Base-by-base conservation (phyloP, 1,284 basidiomycete genomes). In the Flammula alnicola region DNA sequence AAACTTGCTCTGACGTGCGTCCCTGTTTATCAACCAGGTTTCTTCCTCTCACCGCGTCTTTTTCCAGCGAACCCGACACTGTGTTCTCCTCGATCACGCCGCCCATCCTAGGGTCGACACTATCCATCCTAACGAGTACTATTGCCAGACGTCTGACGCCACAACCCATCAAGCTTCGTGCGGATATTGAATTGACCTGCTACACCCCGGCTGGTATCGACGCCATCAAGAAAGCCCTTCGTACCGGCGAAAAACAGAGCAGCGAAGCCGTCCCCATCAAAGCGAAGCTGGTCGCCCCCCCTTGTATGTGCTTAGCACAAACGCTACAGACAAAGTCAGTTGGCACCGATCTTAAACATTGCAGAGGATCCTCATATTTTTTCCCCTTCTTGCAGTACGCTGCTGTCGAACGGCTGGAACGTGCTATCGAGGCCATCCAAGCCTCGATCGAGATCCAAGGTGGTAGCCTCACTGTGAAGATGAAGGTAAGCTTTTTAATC, bases 191-290 rank as follows among this genome's bases (percentile, higher is more conserved):
- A 72, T 78, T 99, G 46, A 98, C 95, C 32, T 99, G 96, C 73
- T 99, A 98, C 72, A 91, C 90, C 4, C 95, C 95, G 51, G 86
- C 91, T 27, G 97, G 97, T n/a, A 99, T 99, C 66, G 94, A 98
- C 63, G 95, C 96, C 2, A 98, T 99, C 72, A 95, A 95, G 74
- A 87, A 86, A 47, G 96, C 97, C 0, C 79, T 99, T 36, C 80
- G 84, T 44, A 91, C 91, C 2, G 96, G 95, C 16, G 97, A 99
- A 70, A 78, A 77, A 41, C 82, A 93, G 55, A 92, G 92, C 63
- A 96, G 82, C 17, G 92, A 95, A 57, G 81, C 86, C 0, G 94
- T 99, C 1, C 96, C 96, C 0, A 98, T 99, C 76, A 98, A 97
- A 74, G 95, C 97, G 49, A 93, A 95, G 69, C 79, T 99, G 20